phyloP scores from a whole-genome alignment of 768 basidiomycete species.

The Sarcodon sp. region DNA sequence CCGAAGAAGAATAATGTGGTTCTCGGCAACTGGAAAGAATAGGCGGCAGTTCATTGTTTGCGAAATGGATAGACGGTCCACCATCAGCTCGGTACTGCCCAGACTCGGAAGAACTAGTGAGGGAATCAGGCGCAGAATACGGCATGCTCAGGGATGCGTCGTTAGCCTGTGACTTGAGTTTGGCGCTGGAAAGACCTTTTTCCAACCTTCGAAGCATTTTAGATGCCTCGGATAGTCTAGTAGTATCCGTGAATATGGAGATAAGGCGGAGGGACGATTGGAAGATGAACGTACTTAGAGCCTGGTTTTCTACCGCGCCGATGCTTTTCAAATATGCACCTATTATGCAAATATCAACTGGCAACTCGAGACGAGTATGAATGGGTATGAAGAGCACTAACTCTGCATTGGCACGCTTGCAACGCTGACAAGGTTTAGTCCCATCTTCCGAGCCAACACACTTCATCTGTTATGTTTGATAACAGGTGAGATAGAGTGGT shows the following conservation, averaged over 20 bases:
- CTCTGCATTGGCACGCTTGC: conserved; percentile 71
- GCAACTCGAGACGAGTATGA: conserved; percentile 5
- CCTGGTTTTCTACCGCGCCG: conserved; percentile 81
- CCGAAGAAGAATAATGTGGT: conserved; percentile 1
- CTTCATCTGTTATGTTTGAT: conserved; percentile 52
- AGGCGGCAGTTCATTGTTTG: conserved; percentile 34
- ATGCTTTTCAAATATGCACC: conserved; percentile 83
- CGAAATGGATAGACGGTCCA: conserved; percentile 21
- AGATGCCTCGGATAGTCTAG: conserved; percentile 75
- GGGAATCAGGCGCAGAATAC: conserved; percentile 5
- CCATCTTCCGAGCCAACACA: conserved; percentile 86
- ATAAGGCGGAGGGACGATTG: conserved; percentile 3
- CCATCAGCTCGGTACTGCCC: conserved; percentile 13
- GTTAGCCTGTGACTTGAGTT: conserved; percentile 44
- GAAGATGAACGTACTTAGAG: conserved; percentile 52
- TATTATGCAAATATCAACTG: conserved; percentile 14
- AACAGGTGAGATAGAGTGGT: conserved; percentile 10
- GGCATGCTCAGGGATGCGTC: conserved; percentile 18
- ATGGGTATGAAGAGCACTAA: conserved; percentile 20
- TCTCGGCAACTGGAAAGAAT: conserved; percentile 20
- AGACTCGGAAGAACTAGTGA: conserved; percentile 6
- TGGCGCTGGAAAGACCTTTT: conserved; percentile 68
- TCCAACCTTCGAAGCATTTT: conserved; percentile 83
- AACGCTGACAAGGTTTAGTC: conserved; percentile 69
- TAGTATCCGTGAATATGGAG: conserved; percentile 4